Percentiles rank a stretch among this genome's conserved stretches.
phyloP scores from a whole-genome alignment of 2,329 filamentous ascomycete genomes.

The Amauroascus niger region DNA sequence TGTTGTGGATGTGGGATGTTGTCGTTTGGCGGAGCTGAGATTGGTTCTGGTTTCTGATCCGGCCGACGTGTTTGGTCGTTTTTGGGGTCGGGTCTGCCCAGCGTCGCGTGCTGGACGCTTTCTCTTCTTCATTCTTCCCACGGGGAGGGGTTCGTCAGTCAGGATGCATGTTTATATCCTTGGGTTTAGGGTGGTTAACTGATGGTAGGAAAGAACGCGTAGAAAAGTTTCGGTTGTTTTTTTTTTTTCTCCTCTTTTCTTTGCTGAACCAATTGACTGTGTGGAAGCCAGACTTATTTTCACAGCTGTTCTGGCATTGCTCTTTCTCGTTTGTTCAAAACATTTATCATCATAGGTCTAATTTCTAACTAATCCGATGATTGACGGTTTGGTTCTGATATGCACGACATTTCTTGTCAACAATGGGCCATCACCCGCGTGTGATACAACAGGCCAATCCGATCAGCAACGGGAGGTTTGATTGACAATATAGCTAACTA shows the following conservation, averaged over 20 bases:
- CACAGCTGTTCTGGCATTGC: too few relatives aligned
- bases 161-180: background rate
- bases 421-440: background rate
- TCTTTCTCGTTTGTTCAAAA: too few relatives aligned
- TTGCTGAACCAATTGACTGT: too few relatives aligned
- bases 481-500: background rate
- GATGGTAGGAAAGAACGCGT: too few relatives aligned
- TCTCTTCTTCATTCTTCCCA: conserved; percentile 37
- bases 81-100: conserved; percentile 8
- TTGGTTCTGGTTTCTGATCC: background rate
- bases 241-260: too few relatives aligned
- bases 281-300: too few relatives aligned
- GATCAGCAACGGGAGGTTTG: background rate
- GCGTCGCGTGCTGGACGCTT: conserved; percentile 32
- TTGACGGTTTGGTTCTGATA: background rate
- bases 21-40: background rate
- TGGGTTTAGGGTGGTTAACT: background rate
- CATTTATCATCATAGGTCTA: too few relatives aligned
- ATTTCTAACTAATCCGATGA: background rate
- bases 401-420: background rate
- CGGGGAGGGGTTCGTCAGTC: conserved; percentile 14
- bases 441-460: background rate
- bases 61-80: background rate
- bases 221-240: background rate
- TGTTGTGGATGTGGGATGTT: background rate